Base-by-base conservation (phyloP, 1,284 basidiomycete species). In the Boletus calvinii region DNA sequence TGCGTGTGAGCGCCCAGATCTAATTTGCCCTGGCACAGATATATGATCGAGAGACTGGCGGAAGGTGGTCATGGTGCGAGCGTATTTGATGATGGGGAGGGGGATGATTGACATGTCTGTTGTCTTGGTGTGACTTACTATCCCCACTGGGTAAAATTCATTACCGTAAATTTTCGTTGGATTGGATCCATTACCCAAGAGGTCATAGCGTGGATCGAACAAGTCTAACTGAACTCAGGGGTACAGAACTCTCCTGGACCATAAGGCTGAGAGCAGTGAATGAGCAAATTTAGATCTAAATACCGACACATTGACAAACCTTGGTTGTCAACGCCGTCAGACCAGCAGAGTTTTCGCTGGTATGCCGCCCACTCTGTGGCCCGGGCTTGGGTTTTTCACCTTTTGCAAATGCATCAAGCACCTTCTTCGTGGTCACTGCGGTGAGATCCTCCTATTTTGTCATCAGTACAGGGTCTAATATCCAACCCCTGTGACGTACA, bases 331-430 rank as follows among this genome's bases (percentile, higher is more conserved):
- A 79, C 43, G 92, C 78, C 24, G 96, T 98, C 52, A 97, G 76
- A 41, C 89, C 90, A 35, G 90, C 92, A 41, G 90, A 87, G 74
- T 96, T 95, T 75, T 98, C 94, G 58, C 90, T 90, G 12, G 92
- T 94, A 56, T 83, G 79, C 59, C 95, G 81, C 38, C 85, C 84
- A 57, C 85, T 87, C 71, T 98, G 96, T 52, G 97, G 96, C 26
- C 97, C 96, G 15, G 92, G 82, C 73, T 92, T 93, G 53, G 92
- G 92, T 69, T 87, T 90, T 71, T 90, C 80, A 49, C 95, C 95
- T 64, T 85, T 87, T 31, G 84, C 77, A 66, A 99, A 88, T 2
- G 88, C 87, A 55, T 94, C 86, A 49, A 99, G 76, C 39, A 99
- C 78, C 71, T 90, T 90, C 76, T 88, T 87, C 22, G 94, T 96